These are phyloP conservation scores for Crithidia sp. DNA, from an alignment of 208 protist species.

Conservation along the genomic window DNA sequence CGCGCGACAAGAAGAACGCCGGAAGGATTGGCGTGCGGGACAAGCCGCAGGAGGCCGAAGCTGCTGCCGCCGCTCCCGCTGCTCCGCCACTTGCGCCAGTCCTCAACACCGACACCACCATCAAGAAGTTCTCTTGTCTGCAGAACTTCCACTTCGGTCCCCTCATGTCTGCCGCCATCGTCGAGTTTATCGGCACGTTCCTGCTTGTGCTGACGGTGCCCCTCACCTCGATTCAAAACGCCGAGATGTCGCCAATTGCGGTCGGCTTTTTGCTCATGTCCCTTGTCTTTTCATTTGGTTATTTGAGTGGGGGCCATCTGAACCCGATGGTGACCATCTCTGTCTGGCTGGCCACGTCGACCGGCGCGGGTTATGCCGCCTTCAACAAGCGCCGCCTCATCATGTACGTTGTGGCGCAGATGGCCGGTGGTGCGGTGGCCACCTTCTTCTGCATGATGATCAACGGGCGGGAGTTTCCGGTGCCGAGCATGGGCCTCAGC, in stretches of 20 bases:
- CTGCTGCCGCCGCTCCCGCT: neutral
- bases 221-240: conserved; percentile 55
- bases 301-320: conserved; percentile 83
- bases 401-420: conserved; percentile 78
- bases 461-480: conserved; percentile 60
- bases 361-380: conserved; percentile 34
- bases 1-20: conserved; percentile 8
- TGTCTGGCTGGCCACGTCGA: conserved; percentile 68
- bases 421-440: conserved; percentile 64
- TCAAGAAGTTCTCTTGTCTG: conserved; percentile 57
- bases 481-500: conserved; percentile 69
- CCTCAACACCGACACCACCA: conserved; percentile 37
- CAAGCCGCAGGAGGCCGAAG: neutral
- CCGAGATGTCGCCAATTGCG: conserved; percentile 73
- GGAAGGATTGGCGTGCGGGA: conserved; percentile 5
- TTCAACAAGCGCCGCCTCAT: conserved; percentile 66
- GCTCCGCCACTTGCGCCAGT: neutral
- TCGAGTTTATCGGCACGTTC: conserved; percentile 86
- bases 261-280: conserved; percentile 83
- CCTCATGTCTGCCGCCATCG: conserved; percentile 71
- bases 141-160: conserved; percentile 58
- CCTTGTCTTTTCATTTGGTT: conserved; percentile 82
- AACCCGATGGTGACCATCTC: conserved; percentile 85
- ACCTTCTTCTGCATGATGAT: conserved; percentile 72
- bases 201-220: conserved; percentile 80